Base-by-base conservation (phyloP, 306 rosid genomes). In the Acmispon strigosus region DNA sequence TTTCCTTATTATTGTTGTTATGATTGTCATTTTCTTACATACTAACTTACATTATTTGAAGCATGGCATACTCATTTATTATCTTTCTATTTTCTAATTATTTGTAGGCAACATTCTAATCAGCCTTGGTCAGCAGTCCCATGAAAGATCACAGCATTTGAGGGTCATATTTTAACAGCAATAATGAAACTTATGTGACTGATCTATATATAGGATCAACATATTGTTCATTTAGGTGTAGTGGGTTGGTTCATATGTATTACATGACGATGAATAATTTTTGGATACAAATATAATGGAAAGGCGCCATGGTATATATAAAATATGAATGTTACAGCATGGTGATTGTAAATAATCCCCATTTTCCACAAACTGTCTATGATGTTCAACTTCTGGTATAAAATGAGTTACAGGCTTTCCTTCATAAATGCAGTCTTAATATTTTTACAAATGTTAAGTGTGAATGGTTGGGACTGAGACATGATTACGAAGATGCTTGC, bases 61-160 rank as follows among this genome's bases (percentile, higher is more conserved):
- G 51, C 36, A 66, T 60, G 37, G 47, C 64, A 59, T 0, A 11
- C 63, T 70, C 8, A 36, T 62, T 69, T 4, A 42, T 1, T 45
- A 4, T 27, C 29, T 27, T 17, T 50, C 15, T 66, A 29, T 43
- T 32, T 12, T 62, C 14, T 52, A 34, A 56, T 73, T 24, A 72
- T 62, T 56, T 78, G 80, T 57, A 82, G 86, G 32, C 83, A 82
- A 74, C 71, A 74, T 18, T 22, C 74, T 62, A 77, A 75, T 62
- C 82, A 68, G 74, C 36, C 82, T 39, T 82, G 75, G 79, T 56
- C 72, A 3, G 63, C 58, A 59, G 56, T 72, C 63, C 44, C 73
- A 37, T 73, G 62, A 73, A 69, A 58, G 69, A 45, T 41, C 70
- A 55, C 7, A 10, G 45, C 54, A 66, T 61, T 68, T 58, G 43